Conservation (phyloP, 2,329 filamentous ascomycete genomes). For the Ramichloridium luteum region DNA sequence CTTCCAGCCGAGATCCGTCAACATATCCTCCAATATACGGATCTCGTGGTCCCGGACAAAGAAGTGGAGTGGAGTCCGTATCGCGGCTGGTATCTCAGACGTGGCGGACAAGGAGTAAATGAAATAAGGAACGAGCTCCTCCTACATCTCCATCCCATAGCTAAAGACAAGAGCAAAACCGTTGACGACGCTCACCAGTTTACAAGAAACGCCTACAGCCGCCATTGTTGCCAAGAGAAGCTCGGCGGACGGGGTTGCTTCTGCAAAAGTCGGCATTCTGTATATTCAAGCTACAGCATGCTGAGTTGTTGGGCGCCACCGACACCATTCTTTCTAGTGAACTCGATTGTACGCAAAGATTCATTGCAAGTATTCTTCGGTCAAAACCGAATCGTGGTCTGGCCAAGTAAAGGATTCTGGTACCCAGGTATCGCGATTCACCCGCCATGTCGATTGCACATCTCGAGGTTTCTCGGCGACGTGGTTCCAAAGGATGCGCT, state of each 20-base stretch:
- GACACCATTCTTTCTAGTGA: slow-evolving; percentile 1
- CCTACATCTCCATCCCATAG: neutral
- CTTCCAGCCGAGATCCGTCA: slow-evolving; percentile 1
- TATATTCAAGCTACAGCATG: slow-evolving; percentile 1
- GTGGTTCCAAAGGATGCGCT: neutral
- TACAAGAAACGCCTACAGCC: neutral
- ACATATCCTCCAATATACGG: neutral
- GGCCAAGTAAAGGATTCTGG: neutral
- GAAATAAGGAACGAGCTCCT: neutral
- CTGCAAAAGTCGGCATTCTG: neutral
- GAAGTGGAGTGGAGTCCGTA: slow-evolving; percentile 1
- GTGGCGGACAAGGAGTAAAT: neutral
- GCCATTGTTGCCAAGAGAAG: neutral
- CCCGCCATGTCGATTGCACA: neutral
- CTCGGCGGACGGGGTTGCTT: slow-evolving; percentile 1
- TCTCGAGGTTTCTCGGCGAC: neutral
- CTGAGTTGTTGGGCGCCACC: slow-evolving; percentile 1
- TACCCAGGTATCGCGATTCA: neutral
- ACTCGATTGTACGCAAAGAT: neutral
- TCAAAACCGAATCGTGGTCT: neutral
- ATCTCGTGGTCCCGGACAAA: neutral
- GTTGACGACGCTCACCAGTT: slow-evolving; percentile 1
- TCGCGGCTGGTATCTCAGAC: slow-evolving; percentile 1
- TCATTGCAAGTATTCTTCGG: neutral
- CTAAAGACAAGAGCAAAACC: neutral